Evolutionary conservation across 2,329 filamentous ascomycete species (phyloP).

Genomic region (Alternaria burnsii): DNA sequence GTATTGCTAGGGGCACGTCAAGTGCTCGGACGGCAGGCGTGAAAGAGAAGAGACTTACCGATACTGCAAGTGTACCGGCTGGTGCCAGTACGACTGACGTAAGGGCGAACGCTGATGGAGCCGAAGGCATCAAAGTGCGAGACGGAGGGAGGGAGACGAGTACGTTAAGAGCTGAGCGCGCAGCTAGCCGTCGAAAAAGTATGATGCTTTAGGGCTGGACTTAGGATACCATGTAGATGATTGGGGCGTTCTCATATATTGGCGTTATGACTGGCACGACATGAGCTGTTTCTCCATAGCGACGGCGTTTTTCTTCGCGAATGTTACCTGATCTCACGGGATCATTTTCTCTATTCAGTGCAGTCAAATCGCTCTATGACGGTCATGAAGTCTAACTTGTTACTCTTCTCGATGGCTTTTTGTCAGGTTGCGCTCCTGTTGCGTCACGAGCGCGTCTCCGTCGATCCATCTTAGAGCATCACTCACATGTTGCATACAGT

Average conservation of each 20-base stretch:
- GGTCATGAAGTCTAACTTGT: background rate
- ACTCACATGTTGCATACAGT: background rate
- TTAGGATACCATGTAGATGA: constrained; percentile 8
- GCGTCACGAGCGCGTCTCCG: background rate
- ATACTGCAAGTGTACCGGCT: constrained; percentile 5
- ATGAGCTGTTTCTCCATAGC: constrained; percentile 11
- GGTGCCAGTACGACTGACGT: constrained; percentile 24
- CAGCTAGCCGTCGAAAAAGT: constrained; percentile 53
- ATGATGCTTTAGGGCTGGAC: constrained; percentile 50
- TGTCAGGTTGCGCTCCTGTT: background rate
- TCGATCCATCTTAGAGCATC: no score
- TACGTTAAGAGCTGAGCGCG: constrained; percentile 45
- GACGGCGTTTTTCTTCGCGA: constrained; percentile 14
- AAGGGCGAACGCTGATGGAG: constrained; percentile 17
- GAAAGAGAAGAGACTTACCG: constrained; percentile 29
- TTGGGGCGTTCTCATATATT: background rate
- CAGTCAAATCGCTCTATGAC: background rate
- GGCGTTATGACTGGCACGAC: background rate
- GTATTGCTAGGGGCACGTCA: constrained; percentile 16
- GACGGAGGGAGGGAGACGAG: constrained; percentile 23
- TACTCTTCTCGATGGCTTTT: background rate
- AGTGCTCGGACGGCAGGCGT: constrained; percentile 17
- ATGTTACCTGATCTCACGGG: constrained; percentile 17
- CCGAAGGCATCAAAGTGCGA: constrained; percentile 15
- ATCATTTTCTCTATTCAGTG: constrained; percentile 2